Evolutionary conservation across 2,329 filamentous ascomycete species (phyloP), one percentile per base, ranked within the genome.

Genomic region (Arthrobotrys pseudoclavata): DNA sequence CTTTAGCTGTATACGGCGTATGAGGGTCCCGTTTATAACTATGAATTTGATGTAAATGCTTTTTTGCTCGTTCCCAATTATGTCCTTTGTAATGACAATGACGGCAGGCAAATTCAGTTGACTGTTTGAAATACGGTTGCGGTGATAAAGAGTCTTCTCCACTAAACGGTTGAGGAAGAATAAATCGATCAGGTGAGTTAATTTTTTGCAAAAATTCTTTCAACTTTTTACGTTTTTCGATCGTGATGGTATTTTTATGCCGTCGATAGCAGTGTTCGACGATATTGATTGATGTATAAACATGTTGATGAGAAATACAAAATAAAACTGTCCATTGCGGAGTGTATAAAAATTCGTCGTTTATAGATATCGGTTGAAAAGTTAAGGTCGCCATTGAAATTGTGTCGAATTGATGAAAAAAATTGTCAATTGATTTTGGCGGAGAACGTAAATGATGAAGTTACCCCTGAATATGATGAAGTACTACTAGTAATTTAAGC

Each of bases 321-420:
- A 55, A 55, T 31, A 55, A 55, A 50, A 50, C 22, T 20, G 5
- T 50, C 47, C 22, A 50, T 24, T 50, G 22, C 6, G 47, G n/a
- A 9, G 18, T 50, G 18, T 20, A 50, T 29, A 24, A 6, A 55
- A 55, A 55, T 29, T 55, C 26, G 26, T 55, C 9, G 12, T 3
- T 55, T 12, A 9, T 18, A 55, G 9, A 31, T 31, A 55, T 34
- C 15, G 20, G 10, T n/a, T 55, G 15, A 29, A 55, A 26, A 9
- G 15, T 55, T 55, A 55, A 26, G 15, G 52, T 34, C 2, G 26
- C 50, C 69, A 34, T 57, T 61, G n/a, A n/a, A n/a, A n/a, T n/a
- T n/a, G n/a, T n/a, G n/a, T n/a, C n/a, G n/a, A n/a, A n/a, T n/a
- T n/a, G n/a, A n/a, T n/a, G n/a, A n/a, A n/a, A n/a, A n/a, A n/a